phyloP scores from a whole-genome alignment of 2,329 filamentous ascomycete genomes.

The Trichophaea hybrida region DNA sequence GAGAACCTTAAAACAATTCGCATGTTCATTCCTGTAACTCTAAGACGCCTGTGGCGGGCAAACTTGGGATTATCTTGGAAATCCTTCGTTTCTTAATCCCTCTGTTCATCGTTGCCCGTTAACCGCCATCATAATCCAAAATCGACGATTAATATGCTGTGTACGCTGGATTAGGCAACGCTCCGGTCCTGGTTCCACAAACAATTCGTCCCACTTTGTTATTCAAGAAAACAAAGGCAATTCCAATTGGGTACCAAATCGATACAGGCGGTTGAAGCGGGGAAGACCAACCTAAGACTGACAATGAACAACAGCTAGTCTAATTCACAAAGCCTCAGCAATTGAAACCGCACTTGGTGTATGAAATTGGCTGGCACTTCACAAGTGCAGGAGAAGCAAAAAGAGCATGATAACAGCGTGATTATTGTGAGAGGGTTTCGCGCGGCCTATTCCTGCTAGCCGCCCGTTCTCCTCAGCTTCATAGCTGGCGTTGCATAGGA shows the following conservation, averaged over 20 bases:
- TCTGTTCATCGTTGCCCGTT: not conserved
- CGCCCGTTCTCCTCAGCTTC: not conserved
- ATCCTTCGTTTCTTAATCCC: not conserved
- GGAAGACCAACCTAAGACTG: not conserved
- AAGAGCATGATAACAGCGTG: not conserved
- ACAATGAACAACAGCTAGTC: not conserved
- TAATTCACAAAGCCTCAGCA: conserved; percentile 1
- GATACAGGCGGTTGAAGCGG: conserved; percentile 6
- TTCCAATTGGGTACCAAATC: conserved; percentile 2
- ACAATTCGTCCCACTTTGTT: not conserved
- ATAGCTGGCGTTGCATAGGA: conserved; percentile 5
- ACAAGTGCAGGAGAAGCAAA: conserved; percentile 1
- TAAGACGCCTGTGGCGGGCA: not conserved
- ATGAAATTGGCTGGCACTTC: not conserved
- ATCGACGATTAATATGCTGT: conserved; percentile 5
- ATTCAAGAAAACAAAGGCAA: not conserved
- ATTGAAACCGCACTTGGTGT: not conserved
- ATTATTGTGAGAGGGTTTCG: not conserved
- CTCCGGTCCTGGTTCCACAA: conserved; percentile 1
- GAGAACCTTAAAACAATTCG: not conserved
- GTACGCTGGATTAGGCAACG: not conserved
- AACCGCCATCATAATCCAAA: conserved; percentile 3
- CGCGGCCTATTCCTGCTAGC: not conserved
- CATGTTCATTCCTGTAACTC: not conserved
- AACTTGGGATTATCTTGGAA: not conserved